These are phyloP conservation scores for Hibiscus syriacus DNA, from an alignment of 345 rosid species.

Conservation along the genomic window DNA sequence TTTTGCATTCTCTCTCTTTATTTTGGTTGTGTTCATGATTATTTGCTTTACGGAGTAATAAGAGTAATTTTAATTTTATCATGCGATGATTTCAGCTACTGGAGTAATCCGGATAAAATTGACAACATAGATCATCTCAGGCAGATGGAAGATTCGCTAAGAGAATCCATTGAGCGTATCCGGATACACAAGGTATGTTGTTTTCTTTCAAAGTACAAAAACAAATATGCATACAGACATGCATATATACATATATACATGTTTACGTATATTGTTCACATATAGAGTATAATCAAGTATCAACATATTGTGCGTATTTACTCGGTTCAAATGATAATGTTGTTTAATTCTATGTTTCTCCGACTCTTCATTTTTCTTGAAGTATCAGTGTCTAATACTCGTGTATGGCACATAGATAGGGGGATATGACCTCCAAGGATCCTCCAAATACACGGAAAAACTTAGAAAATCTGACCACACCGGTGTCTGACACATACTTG, in stretches of 20 bases:
- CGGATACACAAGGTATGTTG: conserved; percentile 47
- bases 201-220: neutral
- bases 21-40: neutral
- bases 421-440: neutral
- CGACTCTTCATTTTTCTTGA: neutral
- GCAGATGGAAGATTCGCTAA: conserved; percentile 72
- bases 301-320: neutral
- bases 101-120: conserved; percentile 62
- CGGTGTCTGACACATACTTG: neutral
- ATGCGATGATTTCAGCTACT: conserved; percentile 48
- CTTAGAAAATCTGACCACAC: neutral
- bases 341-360: neutral
- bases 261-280: neutral
- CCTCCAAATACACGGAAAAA: neutral
- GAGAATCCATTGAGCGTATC: conserved; percentile 52
- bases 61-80: neutral
- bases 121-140: conserved; percentile 54
- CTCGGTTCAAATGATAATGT: neutral
- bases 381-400: neutral
- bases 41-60: neutral
- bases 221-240: neutral
- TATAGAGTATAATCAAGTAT: neutral
- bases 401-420: neutral
- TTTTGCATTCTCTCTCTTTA: neutral
- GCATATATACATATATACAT: too few species aligned